Evolutionary conservation across 495 filamentous ascomycete genomes (phyloP).

Genomic region (Diplogelasinospora grovesii): DNA sequence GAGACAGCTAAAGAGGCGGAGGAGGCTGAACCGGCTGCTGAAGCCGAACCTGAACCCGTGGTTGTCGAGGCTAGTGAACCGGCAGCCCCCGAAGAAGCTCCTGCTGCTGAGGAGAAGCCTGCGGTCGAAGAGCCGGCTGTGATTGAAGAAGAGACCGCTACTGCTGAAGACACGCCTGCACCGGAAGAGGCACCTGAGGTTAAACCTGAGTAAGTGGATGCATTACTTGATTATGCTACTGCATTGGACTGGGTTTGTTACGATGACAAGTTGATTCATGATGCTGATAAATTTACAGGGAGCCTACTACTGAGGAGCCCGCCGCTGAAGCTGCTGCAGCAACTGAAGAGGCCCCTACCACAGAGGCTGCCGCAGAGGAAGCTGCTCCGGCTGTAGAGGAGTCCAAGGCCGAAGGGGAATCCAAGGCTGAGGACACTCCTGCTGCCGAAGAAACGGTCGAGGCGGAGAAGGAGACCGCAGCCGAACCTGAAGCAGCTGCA

Average conservation of each 20-base stretch:
- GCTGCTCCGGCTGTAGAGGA: constrained; percentile 2
- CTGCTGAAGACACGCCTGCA: not conserved
- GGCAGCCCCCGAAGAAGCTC: not conserved
- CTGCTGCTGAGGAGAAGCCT: not conserved
- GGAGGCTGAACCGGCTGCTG: not conserved
- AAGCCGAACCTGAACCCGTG: constrained; percentile 10
- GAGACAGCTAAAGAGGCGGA: not conserved
- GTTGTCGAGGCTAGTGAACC: constrained; percentile 2
- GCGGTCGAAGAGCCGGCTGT: not conserved
- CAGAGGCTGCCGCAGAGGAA: not conserved
- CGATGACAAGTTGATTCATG: not conserved
- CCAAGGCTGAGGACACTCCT: not conserved
- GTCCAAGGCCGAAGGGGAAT: not conserved
- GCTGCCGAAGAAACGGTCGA: not conserved
- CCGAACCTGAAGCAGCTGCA: not conserved
- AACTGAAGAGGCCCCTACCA: not conserved
- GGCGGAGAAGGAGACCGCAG: not conserved
- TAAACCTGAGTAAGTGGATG: no score
- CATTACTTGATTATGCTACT: no score
- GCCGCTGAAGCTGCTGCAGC: not conserved
- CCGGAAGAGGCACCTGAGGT: not conserved
- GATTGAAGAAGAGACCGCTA: not conserved
- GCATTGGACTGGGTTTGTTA: no score
- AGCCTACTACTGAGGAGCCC: not conserved
- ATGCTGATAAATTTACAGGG: no score